Conservation (phyloP, 2,329 filamentous ascomycete genomes). For the Fusarium nanum region DNA sequence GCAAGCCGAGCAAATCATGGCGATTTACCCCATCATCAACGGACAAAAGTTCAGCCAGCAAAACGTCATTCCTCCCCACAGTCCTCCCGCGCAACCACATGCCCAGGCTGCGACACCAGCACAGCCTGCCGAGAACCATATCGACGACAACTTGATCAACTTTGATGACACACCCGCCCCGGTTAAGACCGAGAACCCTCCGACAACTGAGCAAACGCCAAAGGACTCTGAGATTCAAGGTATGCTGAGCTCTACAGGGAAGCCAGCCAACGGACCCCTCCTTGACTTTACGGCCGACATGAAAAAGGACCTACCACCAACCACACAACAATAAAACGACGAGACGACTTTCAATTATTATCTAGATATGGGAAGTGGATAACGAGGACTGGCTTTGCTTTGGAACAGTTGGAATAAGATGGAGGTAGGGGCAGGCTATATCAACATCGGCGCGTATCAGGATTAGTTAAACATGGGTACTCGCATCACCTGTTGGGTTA, state of each 20-base stretch:
- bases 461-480: conserved; percentile 45
- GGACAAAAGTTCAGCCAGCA: conserved; percentile 73
- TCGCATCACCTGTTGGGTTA: conserved; percentile 41
- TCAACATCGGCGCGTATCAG: conserved; percentile 45
- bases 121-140: conserved; percentile 39
- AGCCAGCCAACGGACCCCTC: conserved; percentile 60
- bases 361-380: conserved; percentile 27
- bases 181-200: background rate
- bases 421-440: conserved; percentile 37
- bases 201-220: background rate
- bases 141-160: conserved; percentile 64
- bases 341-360: conserved; percentile 26
- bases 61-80: conserved; percentile 66
- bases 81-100: conserved; percentile 30
- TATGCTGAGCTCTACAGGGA: conserved; percentile 61
- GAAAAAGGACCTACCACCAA: conserved; percentile 60
- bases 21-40: conserved; percentile 85
- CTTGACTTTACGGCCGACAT: conserved; percentile 68
- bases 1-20: conserved; percentile 83
- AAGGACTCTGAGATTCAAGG: conserved; percentile 55
- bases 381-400: conserved; percentile 34
- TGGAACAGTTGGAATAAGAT: conserved; percentile 35
- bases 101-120: conserved; percentile 11
- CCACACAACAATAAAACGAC: conserved; percentile 41
- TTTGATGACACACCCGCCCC: conserved; percentile 57